Percentiles rank a stretch among this genome's conserved stretches.
These are phyloP conservation scores for Phytophthora rubi DNA, from an alignment of 352 stramenopile genomes.

Conservation along the genomic window DNA sequence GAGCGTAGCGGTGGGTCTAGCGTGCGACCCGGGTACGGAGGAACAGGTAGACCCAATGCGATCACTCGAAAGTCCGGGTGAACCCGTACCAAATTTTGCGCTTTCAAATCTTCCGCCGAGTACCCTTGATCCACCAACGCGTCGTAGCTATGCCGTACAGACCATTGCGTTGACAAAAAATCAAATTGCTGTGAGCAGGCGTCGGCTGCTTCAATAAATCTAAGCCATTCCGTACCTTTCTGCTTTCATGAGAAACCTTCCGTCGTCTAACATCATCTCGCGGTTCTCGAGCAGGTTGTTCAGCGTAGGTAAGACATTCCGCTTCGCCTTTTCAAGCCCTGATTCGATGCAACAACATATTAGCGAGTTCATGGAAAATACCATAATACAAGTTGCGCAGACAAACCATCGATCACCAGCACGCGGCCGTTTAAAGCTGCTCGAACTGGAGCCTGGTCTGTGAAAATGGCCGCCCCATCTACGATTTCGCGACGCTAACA, in stretches of 20 bases:
- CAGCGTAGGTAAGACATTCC: slow-evolving; percentile 97
- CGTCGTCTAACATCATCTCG: slow-evolving; percentile 96
- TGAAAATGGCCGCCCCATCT: slow-evolving; percentile 80
- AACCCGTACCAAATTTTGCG: slow-evolving; percentile 83
- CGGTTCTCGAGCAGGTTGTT: slow-evolving; percentile 98
- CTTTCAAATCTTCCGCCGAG: slow-evolving; percentile 47
- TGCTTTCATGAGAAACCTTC: slow-evolving; percentile 91
- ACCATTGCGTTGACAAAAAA: background rate
- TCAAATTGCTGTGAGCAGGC: background rate
- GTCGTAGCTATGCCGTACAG: slow-evolving; percentile 50
- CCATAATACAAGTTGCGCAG: background rate
- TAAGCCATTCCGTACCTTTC: slow-evolving; percentile 51
- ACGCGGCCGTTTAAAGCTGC: slow-evolving; percentile 94
- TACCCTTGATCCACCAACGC: slow-evolving; percentile 66
- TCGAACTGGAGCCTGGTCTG: slow-evolving; percentile 92
- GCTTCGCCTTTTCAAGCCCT: slow-evolving; percentile 94
- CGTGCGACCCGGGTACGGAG: slow-evolving; percentile 84
- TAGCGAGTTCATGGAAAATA: background rate
- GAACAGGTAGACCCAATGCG: slow-evolving; percentile 87
- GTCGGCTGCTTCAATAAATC: background rate
- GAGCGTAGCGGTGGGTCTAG: slow-evolving; percentile 89
- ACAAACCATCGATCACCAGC: slow-evolving; percentile 92
- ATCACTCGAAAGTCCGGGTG: slow-evolving; percentile 95
- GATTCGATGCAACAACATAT: background rate
- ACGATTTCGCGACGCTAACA: slow-evolving; percentile 72